These are phyloP conservation scores for Neurospora sublineolata DNA, from an alignment of 495 filamentous ascomycete species.

Conservation along the genomic window DNA sequence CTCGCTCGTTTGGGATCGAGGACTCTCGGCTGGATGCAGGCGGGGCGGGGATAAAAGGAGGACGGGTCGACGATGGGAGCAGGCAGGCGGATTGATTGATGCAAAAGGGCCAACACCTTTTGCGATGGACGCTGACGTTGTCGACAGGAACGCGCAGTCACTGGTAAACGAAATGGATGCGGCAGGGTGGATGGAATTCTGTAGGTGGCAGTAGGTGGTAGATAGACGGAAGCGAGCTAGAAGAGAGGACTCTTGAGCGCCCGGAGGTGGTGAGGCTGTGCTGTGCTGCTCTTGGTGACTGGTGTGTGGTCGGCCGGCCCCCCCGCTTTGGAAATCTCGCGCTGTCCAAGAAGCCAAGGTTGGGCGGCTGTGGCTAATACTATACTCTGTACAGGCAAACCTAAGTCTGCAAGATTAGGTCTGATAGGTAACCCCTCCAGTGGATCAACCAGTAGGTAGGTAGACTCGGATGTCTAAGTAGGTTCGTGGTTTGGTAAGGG, in stretches of 20 bases:
- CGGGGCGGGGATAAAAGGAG: not conserved
- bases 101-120: not conserved
- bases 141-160: slow-evolving; percentile 3
- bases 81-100: not conserved
- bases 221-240: slow-evolving; percentile 4
- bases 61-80: not conserved
- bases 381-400: not conserved
- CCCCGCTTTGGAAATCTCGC: slow-evolving; percentile 11
- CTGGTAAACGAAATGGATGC: slow-evolving; percentile 1
- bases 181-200: not conserved
- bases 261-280: slow-evolving; percentile 22
- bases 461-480: not conserved
- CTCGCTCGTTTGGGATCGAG: not conserved
- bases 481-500: not conserved
- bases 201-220: slow-evolving; percentile 1
- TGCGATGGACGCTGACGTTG: not conserved
- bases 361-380: not conserved
- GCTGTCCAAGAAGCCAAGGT: not conserved
- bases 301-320: slow-evolving; percentile 2
- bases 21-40: slow-evolving; percentile 1
- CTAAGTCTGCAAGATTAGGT: not conserved
- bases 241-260: slow-evolving; percentile 5
- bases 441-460: not conserved
- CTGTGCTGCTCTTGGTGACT: slow-evolving; percentile 16
- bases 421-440: not conserved